These are phyloP conservation scores for Aspergillus fischeri DNA, from an alignment of 2,329 filamentous ascomycete species.

Conservation along the genomic window DNA sequence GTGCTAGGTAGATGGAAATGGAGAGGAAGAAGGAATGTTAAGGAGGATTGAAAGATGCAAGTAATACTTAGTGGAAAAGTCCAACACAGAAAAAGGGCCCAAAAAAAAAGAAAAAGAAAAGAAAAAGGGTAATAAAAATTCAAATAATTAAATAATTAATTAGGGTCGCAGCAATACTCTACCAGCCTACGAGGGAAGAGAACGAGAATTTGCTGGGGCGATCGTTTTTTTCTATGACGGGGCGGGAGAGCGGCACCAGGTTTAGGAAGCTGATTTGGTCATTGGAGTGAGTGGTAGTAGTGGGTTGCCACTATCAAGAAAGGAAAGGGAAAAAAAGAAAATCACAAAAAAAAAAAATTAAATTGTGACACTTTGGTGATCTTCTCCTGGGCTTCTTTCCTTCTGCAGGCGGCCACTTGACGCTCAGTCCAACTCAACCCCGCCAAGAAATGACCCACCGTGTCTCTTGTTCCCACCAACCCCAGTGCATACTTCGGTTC, in stretches of 20 bases:
- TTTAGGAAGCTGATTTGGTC: constrained; percentile 8
- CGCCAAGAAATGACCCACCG: constrained; percentile 15
- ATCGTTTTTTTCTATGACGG: constrained; percentile 5
- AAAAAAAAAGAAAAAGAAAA: constrained; percentile 14
- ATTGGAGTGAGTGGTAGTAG: neutral
- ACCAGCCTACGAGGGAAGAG: neutral
- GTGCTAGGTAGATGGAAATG: constrained; percentile 15
- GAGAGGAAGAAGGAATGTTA: constrained; percentile 5
- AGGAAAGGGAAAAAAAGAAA: constrained; percentile 1
- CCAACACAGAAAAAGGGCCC: constrained; percentile 16
- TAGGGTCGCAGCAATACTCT: neutral
- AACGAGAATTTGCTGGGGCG: constrained; percentile 7
- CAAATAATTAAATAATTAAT: neutral
- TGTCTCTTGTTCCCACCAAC: constrained; percentile 13
- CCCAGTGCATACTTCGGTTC: constrained; percentile 20
- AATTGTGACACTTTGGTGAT: constrained; percentile 8
- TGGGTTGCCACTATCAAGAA: constrained; percentile 10
- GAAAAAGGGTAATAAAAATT: constrained; percentile 5
- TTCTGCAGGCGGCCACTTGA: constrained; percentile 13
- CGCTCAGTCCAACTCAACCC: constrained; percentile 22
- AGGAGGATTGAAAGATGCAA: neutral
- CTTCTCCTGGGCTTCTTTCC: constrained; percentile 19
- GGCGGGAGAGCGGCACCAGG: constrained; percentile 15
- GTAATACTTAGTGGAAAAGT: constrained; percentile 10
- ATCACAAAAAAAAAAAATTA: constrained; percentile 1